These are phyloP conservation scores for Cephaloascus albidus DNA, from an alignment of 805 yeast genomes.

Conservation along the genomic window DNA sequence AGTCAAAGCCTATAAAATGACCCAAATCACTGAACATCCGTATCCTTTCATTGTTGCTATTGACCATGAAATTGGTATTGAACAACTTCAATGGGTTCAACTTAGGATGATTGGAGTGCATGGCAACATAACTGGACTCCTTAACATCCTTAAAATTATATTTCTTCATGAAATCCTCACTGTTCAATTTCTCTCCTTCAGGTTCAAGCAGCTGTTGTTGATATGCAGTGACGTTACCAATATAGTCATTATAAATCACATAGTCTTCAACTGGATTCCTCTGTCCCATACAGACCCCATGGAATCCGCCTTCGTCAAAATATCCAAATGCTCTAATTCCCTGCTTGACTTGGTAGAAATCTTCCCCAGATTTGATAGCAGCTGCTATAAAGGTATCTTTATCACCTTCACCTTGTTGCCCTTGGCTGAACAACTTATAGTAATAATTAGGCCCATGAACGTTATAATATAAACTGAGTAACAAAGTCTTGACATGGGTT, in stretches of 20 bases:
- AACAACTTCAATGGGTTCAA: constrained; percentile 40
- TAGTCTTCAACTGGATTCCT: constrained; percentile 17
- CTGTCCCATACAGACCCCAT: constrained; percentile 28
- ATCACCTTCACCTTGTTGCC: constrained; percentile 17
- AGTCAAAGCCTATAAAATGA: neutral
- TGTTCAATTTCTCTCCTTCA: constrained; percentile 9
- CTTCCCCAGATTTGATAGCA: neutral
- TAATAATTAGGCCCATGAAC: constrained; percentile 51
- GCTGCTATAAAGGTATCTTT: constrained; percentile 2
- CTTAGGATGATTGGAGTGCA: constrained; percentile 49
- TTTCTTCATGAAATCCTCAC: constrained; percentile 5
- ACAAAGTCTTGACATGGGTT: constrained; percentile 45
- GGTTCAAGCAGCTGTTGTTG: constrained; percentile 21
- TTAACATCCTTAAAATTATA: constrained; percentile 6
- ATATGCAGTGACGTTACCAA: constrained; percentile 14
- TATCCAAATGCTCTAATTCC: constrained; percentile 23
- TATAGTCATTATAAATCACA: constrained; percentile 16
- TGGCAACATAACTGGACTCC: constrained; percentile 15
- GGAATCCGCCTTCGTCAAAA: constrained; percentile 11
- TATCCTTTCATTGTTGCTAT: constrained; percentile 9
- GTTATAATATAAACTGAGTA: constrained; percentile 58
- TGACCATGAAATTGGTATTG: constrained; percentile 15
- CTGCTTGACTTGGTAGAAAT: constrained; percentile 20
- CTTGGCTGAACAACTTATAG: constrained; percentile 52
- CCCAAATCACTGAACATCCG: constrained; percentile 1